Percentiles rank a stretch among this genome's conserved stretches.
Conservation (phyloP, 2,329 filamentous ascomycete species). For the Fusarium foetens region DNA sequence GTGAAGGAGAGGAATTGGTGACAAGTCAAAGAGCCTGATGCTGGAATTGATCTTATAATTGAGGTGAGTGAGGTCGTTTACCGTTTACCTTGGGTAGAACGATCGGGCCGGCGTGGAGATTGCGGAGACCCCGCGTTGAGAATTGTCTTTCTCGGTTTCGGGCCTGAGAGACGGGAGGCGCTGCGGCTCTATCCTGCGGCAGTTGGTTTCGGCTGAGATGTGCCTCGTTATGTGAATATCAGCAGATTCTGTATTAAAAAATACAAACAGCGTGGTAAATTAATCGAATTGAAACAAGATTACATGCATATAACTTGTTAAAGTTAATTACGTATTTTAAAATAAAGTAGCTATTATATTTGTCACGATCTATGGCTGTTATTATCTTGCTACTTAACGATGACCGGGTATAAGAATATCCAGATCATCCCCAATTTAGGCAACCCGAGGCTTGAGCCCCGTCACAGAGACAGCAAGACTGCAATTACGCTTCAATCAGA, state of each 20-base stretch:
- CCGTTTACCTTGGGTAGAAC: conserved; percentile 17
- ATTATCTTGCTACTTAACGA: fast-evolving
- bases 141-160: background rate
- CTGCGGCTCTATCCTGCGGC: conserved; percentile 15
- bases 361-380: fast-evolving
- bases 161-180: background rate
- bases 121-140: conserved; percentile 37
- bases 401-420: conserved; percentile 14
- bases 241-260: background rate
- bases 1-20: background rate
- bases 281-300: fast-evolving
- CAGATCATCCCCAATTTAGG: conserved; percentile 1
- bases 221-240: conserved; percentile 15
- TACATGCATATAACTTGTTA: fast-evolving
- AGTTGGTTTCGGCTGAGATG: conserved; percentile 31
- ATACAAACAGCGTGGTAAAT: fast-evolving
- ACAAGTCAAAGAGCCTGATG: background rate
- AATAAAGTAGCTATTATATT: background rate
- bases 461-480: background rate
- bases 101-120: conserved; percentile 29
- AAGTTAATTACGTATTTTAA: background rate
- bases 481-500: background rate
- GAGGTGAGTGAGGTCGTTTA: conserved; percentile 16
- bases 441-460: conserved; percentile 24
- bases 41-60: conserved; percentile 17